Conservation (phyloP, 768 basidiomycete genomes). For the Tephrocybe sp. region DNA sequence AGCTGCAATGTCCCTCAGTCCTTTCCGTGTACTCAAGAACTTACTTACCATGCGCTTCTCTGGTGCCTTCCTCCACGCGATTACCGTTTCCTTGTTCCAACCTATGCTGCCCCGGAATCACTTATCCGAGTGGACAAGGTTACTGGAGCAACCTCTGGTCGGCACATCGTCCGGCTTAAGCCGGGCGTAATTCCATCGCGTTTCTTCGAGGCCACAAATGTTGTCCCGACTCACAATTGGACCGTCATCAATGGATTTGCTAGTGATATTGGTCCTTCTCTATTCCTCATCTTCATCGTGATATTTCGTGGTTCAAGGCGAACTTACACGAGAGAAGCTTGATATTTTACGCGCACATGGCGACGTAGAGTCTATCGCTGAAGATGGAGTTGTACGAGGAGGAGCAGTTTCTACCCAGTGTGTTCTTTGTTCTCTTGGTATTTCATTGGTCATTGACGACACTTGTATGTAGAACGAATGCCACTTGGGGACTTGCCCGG, state of each 20-base stretch:
- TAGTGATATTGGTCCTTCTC: constrained; percentile 13
- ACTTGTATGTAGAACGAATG: constrained; percentile 22
- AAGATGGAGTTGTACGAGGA: constrained; percentile 26
- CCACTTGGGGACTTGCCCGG: constrained; percentile 32
- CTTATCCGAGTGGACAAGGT: neutral
- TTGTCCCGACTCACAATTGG: constrained; percentile 21
- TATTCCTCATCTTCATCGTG: neutral
- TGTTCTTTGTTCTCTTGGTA: neutral
- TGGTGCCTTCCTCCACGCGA: too few species aligned
- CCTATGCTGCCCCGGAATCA: neutral
- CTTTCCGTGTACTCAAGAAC: too few species aligned
- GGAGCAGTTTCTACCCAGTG: constrained; percentile 20
- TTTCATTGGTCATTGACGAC: neutral
- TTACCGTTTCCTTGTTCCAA: too few species aligned
- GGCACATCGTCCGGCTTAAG: constrained; percentile 31
- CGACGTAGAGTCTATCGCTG: constrained; percentile 21
- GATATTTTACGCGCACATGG: constrained; percentile 20
- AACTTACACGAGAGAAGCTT: constrained; percentile 18
- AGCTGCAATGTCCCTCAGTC: too few species aligned
- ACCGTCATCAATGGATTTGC: constrained; percentile 31
- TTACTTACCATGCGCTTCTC: too few species aligned
- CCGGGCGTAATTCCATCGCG: constrained; percentile 21
- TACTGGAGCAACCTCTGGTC: constrained; percentile 23
- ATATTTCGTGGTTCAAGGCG: neutral
- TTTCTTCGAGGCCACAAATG: constrained; percentile 11